Base-by-base conservation (phyloP, 148 eudicot species). In the Arctostaphylos glauca region DNA sequence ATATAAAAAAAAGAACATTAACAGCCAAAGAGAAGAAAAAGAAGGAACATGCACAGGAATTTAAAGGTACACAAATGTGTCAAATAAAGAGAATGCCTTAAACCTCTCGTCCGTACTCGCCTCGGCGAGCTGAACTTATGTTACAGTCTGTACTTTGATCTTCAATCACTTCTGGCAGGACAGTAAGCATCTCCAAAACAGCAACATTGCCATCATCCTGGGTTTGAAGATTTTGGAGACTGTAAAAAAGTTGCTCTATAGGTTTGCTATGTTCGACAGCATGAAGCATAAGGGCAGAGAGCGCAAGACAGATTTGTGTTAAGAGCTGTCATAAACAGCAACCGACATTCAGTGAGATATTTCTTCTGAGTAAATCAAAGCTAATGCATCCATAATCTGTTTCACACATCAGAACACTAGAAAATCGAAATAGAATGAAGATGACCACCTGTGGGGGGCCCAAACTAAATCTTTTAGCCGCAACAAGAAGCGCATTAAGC, bases 281-380 rank as follows among this genome's bases (percentile, higher is more conserved):
- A 85, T 91, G 95, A 80, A 96, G 95, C 80, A 92, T 67, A 80
- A 96, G 98, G 41, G 94, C 91, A 84, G 98, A 90, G 81, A 96
- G 91, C 55, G 98, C 95, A 81, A 96, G 93, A 87, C 98, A 96
- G 52, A 96, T 94, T 89, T 96, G 98, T 70, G 98, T 96, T 85
- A 96, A 92, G 80, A 96, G 92, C 98, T 96, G 98, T 90, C 82
- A 89, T 44, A 56, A 81, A 73, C 23, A 82, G 74, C 64, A 80
- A 81, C 74, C 56, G 44, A 53, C 67, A 72, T 49, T 85, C 78
- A 85, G 73, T 59, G 75, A 78, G 68, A 55, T 31, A 25, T 23
- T 23, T 12, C 1, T 49, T 50, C 60, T 48, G 25, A 47, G 81
- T 5, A 21, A 58, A 48, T 58, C 55, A 76, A 12, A 38, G 78